Conservation (phyloP, 2,329 filamentous ascomycete species). For the Fusarium floridanum region DNA sequence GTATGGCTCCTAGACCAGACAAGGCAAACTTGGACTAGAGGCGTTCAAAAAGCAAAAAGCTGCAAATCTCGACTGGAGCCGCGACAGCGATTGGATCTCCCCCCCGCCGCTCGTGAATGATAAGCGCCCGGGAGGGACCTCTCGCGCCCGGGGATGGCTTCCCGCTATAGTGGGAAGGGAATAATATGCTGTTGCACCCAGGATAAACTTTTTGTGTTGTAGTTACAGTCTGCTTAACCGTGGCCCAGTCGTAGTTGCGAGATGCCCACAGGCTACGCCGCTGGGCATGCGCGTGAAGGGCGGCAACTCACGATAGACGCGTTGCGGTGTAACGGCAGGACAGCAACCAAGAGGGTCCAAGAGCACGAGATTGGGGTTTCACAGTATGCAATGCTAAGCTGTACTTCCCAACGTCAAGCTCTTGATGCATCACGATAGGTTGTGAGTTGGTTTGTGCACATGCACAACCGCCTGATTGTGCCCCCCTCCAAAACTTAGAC, state of each 20-base stretch:
- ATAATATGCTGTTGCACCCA: neutral
- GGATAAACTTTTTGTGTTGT: slow-evolving; percentile 12
- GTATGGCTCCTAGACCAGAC: slow-evolving; percentile 14
- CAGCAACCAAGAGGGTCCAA: slow-evolving; percentile 13
- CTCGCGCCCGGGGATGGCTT: neutral
- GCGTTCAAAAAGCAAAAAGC: slow-evolving; percentile 1
- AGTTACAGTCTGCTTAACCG: neutral
- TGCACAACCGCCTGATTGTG: neutral
- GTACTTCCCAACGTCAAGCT: neutral
- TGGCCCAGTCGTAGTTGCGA: slow-evolving; percentile 12
- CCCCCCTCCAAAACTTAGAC: neutral
- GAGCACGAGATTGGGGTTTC: slow-evolving; percentile 15
- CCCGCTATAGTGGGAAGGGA: neutral
- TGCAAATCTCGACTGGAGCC: neutral
- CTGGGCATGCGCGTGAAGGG: slow-evolving; percentile 35
- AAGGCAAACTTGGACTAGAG: slow-evolving; percentile 7
- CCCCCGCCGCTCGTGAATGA: neutral
- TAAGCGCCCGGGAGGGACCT: slow-evolving; percentile 26
- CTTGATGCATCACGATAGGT: neutral
- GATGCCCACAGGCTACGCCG: slow-evolving; percentile 15
- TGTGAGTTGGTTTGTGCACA: neutral
- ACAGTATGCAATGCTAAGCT: slow-evolving; percentile 22
- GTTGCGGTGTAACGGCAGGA: slow-evolving; percentile 13
- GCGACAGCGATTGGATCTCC: slow-evolving; percentile 1
- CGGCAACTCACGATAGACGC: slow-evolving; percentile 38